Conservation (phyloP, 2,329 filamentous ascomycete species). For the Massarina eburnea region DNA sequence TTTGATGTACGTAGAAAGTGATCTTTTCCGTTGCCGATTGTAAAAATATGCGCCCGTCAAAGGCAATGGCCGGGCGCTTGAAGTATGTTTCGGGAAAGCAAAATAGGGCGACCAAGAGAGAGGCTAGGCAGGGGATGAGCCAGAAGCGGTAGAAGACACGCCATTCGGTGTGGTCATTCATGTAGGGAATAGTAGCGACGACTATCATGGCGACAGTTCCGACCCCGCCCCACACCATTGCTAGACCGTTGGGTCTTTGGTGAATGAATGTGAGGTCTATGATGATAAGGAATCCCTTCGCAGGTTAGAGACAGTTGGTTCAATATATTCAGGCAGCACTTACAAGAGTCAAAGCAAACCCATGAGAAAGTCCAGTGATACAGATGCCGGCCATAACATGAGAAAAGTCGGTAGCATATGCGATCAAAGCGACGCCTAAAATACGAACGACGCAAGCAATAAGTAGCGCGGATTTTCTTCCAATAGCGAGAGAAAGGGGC, state of each 20-base stretch:
- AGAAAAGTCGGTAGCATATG: constrained; percentile 25
- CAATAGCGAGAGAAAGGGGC: constrained; percentile 40
- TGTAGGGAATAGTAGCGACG: constrained; percentile 29
- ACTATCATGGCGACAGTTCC: constrained; percentile 24
- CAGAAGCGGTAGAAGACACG: constrained; percentile 37
- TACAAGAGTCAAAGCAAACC: constrained; percentile 31
- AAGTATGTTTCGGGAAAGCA: constrained; percentile 47
- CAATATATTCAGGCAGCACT: constrained; percentile 9
- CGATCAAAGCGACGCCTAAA: constrained; percentile 28
- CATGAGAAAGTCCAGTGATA: constrained; percentile 37
- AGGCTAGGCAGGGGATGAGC: constrained; percentile 23
- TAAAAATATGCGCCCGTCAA: constrained; percentile 44
- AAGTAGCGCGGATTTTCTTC: constrained; percentile 41
- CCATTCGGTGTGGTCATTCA: constrained; percentile 35
- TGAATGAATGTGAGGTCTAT: constrained; percentile 46
- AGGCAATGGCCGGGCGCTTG: constrained; percentile 44
- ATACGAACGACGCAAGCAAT: constrained; percentile 29
- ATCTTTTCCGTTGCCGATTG: constrained; percentile 45
- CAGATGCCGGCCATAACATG: constrained; percentile 31
- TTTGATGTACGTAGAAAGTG: constrained; percentile 39
- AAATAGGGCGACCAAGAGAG: constrained; percentile 32
- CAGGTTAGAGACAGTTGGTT: background rate
- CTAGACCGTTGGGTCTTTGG: constrained; percentile 39
- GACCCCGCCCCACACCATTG: constrained; percentile 37
- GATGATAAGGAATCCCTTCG: constrained; percentile 39